Percentiles rank a stretch among this genome's conserved stretches.
Conservation (phyloP, 768 basidiomycete genomes). For the Collybia nuda region DNA sequence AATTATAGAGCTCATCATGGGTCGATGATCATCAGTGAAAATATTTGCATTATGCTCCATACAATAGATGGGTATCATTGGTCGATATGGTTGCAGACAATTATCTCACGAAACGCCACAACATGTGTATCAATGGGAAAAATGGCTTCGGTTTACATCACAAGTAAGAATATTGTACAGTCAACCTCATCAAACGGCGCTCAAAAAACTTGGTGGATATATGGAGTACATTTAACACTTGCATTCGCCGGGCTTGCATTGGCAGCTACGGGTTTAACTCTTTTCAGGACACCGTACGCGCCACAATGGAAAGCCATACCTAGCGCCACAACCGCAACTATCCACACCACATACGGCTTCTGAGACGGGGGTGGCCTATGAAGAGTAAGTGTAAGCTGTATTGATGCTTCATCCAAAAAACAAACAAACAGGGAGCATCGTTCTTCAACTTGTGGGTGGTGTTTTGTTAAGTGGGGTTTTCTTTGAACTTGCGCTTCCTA, state of each 20-base stretch:
- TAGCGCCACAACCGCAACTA: slow-evolving; percentile 52
- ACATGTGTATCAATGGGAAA: background rate
- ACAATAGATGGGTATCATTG: too few species aligned
- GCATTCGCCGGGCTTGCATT: slow-evolving; percentile 62
- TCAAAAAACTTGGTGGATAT: too few species aligned
- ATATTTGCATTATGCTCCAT: too few species aligned
- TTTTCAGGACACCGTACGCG: slow-evolving; percentile 1
- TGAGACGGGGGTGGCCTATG: slow-evolving; percentile 40
- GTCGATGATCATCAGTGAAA: too few species aligned
- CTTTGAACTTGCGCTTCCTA: too few species aligned
- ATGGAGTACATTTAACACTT: slow-evolving; percentile 47
- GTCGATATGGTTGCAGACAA: too few species aligned
- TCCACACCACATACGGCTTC: slow-evolving; percentile 44
- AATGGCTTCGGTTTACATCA: background rate
- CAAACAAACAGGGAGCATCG: slow-evolving; percentile 42
- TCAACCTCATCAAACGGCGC: too few species aligned
- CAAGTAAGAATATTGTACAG: background rate
- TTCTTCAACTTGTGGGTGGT: slow-evolving; percentile 6
- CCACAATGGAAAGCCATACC: slow-evolving; percentile 26
- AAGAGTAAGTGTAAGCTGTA: slow-evolving; percentile 4
- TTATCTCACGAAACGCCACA: background rate
- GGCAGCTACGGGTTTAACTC: slow-evolving; percentile 47
- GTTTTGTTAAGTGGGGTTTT: slow-evolving; percentile 5
- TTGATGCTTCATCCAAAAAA: background rate
- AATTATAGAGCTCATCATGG: too few species aligned